Percentiles rank a stretch among this genome's conserved stretches.
Conservation (phyloP, 1,284 basidiomycete species). For the Coniophora puteana region DNA sequence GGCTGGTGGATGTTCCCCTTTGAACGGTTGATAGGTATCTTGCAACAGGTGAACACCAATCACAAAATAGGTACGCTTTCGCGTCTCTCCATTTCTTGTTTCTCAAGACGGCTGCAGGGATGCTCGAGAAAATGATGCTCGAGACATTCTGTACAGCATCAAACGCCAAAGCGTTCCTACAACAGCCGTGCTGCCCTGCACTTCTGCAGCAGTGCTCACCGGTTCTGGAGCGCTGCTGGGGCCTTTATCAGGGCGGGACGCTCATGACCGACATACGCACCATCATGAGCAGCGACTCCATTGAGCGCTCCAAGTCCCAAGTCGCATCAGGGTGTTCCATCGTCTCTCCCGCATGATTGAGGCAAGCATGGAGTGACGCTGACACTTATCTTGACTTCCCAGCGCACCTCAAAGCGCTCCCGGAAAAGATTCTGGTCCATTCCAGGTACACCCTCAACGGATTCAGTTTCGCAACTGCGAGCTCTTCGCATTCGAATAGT, state of each 20-base stretch:
- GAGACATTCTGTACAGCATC: background rate
- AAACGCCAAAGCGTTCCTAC: background rate
- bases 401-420: background rate
- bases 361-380: background rate
- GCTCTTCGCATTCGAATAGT: background rate
- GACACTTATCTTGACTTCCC: background rate
- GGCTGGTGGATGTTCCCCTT: slow-evolving; percentile 22
- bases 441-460: background rate
- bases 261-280: slow-evolving; percentile 1
- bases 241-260: background rate
- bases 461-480: background rate
- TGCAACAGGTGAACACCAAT: slow-evolving; percentile 18
- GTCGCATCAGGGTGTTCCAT: background rate
- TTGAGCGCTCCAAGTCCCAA: background rate
- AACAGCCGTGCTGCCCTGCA: background rate
- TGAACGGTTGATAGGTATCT: slow-evolving; percentile 17
- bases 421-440: background rate
- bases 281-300: background rate
- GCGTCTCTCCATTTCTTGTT: no score
- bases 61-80: slow-evolving; percentile 15
- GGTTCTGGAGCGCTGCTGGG: background rate
- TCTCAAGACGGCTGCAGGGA: no score
- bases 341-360: background rate
- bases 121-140: background rate
- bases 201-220: background rate